Base-by-base conservation (phyloP, 1,139 yeast species). In the Yamadazyma jaroonii region DNA sequence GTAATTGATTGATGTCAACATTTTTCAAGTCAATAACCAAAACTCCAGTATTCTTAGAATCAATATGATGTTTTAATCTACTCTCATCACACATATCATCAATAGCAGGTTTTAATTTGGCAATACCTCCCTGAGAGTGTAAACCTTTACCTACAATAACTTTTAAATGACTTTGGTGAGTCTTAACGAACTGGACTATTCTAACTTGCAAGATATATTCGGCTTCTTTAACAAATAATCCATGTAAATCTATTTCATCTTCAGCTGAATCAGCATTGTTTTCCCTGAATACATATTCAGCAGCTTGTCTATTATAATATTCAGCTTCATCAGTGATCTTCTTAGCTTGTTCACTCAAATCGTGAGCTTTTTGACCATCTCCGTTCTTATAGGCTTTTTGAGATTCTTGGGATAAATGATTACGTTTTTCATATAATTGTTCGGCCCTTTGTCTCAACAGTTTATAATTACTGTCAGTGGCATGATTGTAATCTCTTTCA, bases 71-170 rank as follows among this genome's bases (percentile, higher is more conserved):
- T 22, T 61, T 72, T 49, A 90, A 71, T 12, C 76, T 64, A 39
- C 82, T 76, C 49, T 85, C 84, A 31, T 64, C 58, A 59, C 96
- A 88, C 56, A 88, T 64, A 32, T 79, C 75, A 53, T 86, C 92
- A 12, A 89, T 80, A 0, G 97, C 97, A 1, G 97, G 97, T 58
- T 84, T 86, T 50, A 92, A 64, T 60, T 89, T 90, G 35, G 96
- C 92, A 35, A 87, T 77, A 24, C 95, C 95, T 48, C 80, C 69
- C 35, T 74, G 71, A 0, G 96, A 86, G 57, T 92, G 97, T 36
- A 80, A 56, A 9, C 97, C 98, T 60, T 90, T 90, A n/a, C 97
- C 97, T 9, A 89, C 97, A 56, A 92, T 90, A 13, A 87, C 87
- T 42, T 73, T 64, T 39, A 79, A 57, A 36, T 67, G 70, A 27